Percentiles rank a stretch among this genome's conserved stretches.
Conservation (phyloP, 148 eudicot genomes). For the Vaccinium vitisidaea region DNA sequence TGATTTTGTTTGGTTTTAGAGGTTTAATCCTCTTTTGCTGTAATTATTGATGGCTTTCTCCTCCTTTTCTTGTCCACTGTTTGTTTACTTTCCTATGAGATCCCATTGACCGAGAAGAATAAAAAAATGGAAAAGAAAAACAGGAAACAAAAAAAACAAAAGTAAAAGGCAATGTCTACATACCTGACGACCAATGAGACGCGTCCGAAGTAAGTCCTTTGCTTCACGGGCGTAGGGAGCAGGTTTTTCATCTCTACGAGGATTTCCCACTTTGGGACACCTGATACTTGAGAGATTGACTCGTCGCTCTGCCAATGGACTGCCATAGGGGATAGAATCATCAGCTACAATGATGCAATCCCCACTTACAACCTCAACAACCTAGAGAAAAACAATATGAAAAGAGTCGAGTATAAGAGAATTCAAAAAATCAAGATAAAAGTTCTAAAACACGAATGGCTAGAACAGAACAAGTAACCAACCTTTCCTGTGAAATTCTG, state of each 20-base stretch:
- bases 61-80: not conserved
- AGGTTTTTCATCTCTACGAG: slow-evolving; percentile 65
- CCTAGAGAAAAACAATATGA: slow-evolving; percentile 42
- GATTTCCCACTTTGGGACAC: slow-evolving; percentile 80
- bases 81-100: not conserved
- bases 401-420: slow-evolving; percentile 1
- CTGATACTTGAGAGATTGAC: slow-evolving; percentile 94
- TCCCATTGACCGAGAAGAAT: slow-evolving; percentile 4
- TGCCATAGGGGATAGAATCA: slow-evolving; percentile 86
- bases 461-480: slow-evolving; percentile 16
- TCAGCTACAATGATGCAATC: slow-evolving; percentile 91
- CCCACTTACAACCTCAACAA: slow-evolving; percentile 89
- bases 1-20: not conserved
- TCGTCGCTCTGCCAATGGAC: slow-evolving; percentile 82
- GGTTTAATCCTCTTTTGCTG: not conserved
- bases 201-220: slow-evolving; percentile 77
- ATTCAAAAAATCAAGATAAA: slow-evolving; percentile 7
- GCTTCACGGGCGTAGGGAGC: slow-evolving; percentile 87
- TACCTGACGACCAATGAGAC: slow-evolving; percentile 90
- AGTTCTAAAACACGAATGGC: not conserved
- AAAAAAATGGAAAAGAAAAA: not conserved
- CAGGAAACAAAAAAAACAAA: not conserved
- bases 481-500: slow-evolving; percentile 97
- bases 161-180: not conserved
- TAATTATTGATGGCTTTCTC: not conserved